phyloP scores from a whole-genome alignment of 176 grass and related monocot species.

The Oropetium thomaeum region DNA sequence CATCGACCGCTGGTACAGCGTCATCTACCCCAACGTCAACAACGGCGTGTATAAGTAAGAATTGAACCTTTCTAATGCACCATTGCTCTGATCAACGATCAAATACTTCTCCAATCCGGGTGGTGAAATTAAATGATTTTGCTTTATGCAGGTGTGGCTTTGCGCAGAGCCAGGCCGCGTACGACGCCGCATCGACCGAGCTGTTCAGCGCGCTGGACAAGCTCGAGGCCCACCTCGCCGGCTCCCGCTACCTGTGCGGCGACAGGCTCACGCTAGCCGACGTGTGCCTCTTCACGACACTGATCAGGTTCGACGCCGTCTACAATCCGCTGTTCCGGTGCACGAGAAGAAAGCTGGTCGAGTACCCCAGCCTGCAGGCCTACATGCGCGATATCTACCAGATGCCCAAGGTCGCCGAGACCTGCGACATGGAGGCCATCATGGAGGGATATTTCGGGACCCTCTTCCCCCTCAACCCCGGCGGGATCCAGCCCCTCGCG shows the following conservation, averaged over 20 bases:
- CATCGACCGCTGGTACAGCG: constrained; percentile 75
- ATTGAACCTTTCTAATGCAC: not conserved
- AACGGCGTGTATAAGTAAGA: constrained; percentile 91
- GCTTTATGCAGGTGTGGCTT: constrained; percentile 64
- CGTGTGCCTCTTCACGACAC: constrained; percentile 92
- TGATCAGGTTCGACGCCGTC: constrained; percentile 78
- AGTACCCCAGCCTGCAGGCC: constrained; percentile 78
- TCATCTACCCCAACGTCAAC: constrained; percentile 85
- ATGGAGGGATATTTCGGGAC: constrained; percentile 77
- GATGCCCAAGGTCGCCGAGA: constrained; percentile 68
- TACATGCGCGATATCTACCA: constrained; percentile 91
- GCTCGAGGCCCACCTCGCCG: constrained; percentile 65
- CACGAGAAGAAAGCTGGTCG: constrained; percentile 72
- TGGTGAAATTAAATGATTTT: not conserved
- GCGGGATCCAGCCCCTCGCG: constrained; percentile 60
- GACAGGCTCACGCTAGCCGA: constrained; percentile 67
- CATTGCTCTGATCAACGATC: not conserved
- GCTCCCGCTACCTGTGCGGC: constrained; percentile 70
- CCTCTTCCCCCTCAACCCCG: constrained; percentile 83
- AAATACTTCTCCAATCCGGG: not conserved
- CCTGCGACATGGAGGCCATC: constrained; percentile 80
- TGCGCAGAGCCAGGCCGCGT: constrained; percentile 88
- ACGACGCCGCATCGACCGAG: constrained; percentile 59
- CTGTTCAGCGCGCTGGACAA: constrained; percentile 65
- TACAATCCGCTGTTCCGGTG: constrained; percentile 92